A percentile compares a stretch with the other conserved stretches of the same genome.
Evolutionary conservation across 345 rosid genomes (phyloP).

Genomic region (Brassica nigra): DNA sequence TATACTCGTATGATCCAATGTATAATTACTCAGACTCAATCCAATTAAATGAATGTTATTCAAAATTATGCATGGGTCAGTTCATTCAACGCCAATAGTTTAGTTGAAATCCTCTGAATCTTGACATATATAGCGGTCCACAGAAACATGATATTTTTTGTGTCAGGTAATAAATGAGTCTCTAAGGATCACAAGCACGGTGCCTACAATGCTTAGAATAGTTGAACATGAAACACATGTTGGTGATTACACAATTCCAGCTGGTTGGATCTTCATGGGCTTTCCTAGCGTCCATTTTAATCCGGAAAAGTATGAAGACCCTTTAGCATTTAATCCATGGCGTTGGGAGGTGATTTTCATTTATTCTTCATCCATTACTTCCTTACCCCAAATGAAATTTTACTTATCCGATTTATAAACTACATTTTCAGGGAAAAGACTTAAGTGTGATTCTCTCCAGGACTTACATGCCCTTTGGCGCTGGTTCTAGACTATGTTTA

Average conservation of each 20-base stretch:
- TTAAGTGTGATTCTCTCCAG: background rate
- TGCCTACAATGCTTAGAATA: background rate
- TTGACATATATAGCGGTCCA: background rate
- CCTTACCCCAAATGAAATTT: background rate
- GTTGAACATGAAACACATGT: background rate
- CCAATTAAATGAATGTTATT: background rate
- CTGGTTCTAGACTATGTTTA: constrained; percentile 31
- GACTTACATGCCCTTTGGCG: constrained; percentile 27
- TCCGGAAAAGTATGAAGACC: background rate
- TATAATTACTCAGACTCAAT: background rate
- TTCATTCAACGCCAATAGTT: background rate
- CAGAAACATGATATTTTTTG: background rate
- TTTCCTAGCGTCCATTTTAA: background rate
- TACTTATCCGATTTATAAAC: background rate
- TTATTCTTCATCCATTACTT: background rate
- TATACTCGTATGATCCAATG: background rate
- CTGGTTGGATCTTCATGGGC: background rate
- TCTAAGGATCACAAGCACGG: background rate
- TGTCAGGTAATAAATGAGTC: background rate
- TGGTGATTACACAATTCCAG: background rate
- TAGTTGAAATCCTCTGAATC: background rate
- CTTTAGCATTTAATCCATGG: constrained; percentile 1
- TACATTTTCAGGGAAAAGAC: background rate
- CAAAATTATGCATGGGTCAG: background rate
- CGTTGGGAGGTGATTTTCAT: background rate